phyloP scores from a whole-genome alignment of 2,329 filamentous ascomycete species.

The Colletotrichum camelliae region DNA sequence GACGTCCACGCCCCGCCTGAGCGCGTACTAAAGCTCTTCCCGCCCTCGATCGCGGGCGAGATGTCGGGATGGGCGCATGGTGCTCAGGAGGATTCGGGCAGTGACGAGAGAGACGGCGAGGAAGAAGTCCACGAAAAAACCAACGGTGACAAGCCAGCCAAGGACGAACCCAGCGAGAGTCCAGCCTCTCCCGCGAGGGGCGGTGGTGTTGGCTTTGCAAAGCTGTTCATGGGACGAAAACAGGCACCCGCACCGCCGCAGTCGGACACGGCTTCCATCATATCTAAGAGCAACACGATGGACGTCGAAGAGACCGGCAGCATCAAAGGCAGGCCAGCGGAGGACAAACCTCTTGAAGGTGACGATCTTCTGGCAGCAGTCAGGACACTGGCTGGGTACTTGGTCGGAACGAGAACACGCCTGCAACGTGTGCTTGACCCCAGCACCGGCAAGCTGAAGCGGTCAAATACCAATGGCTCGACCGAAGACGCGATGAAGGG shows the following conservation, averaged over 20 bases:
- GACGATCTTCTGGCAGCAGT: constrained; percentile 86
- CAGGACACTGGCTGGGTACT: constrained; percentile 82
- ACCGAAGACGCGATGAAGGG: constrained; percentile 60
- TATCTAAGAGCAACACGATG: constrained; percentile 57
- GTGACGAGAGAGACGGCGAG: constrained; percentile 35
- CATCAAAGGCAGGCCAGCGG: constrained; percentile 47
- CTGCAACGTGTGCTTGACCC: constrained; percentile 68
- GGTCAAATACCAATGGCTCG: constrained; percentile 47
- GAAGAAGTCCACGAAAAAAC: constrained; percentile 38
- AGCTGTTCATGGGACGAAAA: constrained; percentile 53
- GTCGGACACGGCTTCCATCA: constrained; percentile 64
- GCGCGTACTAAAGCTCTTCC: constrained; percentile 84
- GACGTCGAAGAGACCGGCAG: constrained; percentile 63
- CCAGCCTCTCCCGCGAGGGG: constrained; percentile 40
- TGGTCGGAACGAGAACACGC: constrained; percentile 81
- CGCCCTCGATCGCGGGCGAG: constrained; percentile 81
- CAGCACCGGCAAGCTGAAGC: constrained; percentile 65
- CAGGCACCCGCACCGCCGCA: constrained; percentile 46
- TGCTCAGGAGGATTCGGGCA: constrained; percentile 49
- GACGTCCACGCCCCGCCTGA: constrained; percentile 90
- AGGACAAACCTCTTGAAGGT: constrained; percentile 69
- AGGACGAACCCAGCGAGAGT: constrained; percentile 24
- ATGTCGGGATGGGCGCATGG: constrained; percentile 62
- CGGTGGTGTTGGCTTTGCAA: constrained; percentile 54
- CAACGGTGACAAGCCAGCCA: constrained; percentile 35